Evolutionary conservation across 1,139 yeast genomes (phyloP).

Genomic region (Candida dubliniensis): DNA sequence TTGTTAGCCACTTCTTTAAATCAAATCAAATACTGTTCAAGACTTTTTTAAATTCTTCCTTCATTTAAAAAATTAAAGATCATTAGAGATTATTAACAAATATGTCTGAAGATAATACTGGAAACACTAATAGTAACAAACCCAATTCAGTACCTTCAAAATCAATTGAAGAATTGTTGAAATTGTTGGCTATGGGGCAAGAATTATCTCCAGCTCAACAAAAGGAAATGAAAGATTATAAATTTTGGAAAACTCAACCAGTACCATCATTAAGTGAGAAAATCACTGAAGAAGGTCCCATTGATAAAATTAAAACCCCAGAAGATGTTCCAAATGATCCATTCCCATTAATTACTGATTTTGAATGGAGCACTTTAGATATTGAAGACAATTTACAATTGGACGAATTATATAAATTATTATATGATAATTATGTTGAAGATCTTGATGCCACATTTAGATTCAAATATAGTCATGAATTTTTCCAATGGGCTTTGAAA

Average conservation of each 20-base stretch:
- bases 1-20: too few species aligned
- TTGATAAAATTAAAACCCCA: conserved; percentile 65
- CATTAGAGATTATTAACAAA: too few species aligned
- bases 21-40: too few species aligned
- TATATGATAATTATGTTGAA: conserved; percentile 91
- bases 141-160: conserved; percentile 11
- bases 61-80: neutral
- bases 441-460: conserved; percentile 91
- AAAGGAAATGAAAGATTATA: conserved; percentile 80
- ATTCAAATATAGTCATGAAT: conserved; percentile 81
- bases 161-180: conserved; percentile 50
- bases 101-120: conserved; percentile 2
- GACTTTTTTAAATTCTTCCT: neutral
- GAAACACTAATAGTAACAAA: too few species aligned
- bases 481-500: conserved; percentile 89
- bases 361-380: conserved; percentile 87
- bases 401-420: conserved; percentile 71
- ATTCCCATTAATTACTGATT: conserved; percentile 67
- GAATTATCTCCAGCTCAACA: conserved; percentile 55
- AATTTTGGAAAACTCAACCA: conserved; percentile 98
- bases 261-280: conserved; percentile 75
- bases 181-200: conserved; percentile 53
- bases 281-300: conserved; percentile 77
- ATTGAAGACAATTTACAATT: conserved; percentile 57
- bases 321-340: conserved; percentile 73